Evolutionary conservation across 106 monocot genomes (phyloP).

Genomic region (Apostasia ramifera): DNA sequence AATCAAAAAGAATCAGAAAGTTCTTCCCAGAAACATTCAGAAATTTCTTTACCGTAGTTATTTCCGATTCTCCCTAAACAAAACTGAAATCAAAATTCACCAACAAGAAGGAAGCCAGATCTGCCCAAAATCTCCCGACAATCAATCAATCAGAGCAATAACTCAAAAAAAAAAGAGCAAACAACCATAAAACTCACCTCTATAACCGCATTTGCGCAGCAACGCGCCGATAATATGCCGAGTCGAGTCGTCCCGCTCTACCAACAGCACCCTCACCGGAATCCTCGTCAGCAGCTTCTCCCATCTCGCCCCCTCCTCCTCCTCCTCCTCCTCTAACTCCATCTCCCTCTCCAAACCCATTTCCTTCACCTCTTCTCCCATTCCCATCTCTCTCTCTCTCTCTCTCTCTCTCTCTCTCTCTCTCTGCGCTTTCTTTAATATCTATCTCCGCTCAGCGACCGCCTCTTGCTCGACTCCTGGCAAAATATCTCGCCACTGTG

Average conservation of each 20-base stretch:
- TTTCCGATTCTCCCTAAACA: not conserved
- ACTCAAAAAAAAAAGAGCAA: not conserved
- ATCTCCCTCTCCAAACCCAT: conserved; percentile 3
- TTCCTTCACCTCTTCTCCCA: conserved; percentile 1
- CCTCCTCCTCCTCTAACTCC: not conserved
- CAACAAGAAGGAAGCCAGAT: not conserved
- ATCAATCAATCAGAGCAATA: not conserved
- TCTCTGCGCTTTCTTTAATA: not conserved
- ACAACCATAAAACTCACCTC: conserved; percentile 20
- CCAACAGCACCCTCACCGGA: conserved; percentile 26
- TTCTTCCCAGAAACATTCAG: too few species aligned
- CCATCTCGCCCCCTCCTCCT: not conserved
- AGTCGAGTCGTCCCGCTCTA: conserved; percentile 69
- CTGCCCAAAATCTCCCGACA: not conserved
- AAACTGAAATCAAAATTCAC: not conserved
- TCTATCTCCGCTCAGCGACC: not conserved
- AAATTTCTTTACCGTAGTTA: too few species aligned
- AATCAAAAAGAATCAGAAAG: too few species aligned
- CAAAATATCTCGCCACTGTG: conserved; percentile 1
- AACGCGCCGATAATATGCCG: conserved; percentile 63
- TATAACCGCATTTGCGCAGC: conserved; percentile 53
- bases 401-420: not conserved
- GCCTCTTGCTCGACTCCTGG: too few species aligned
- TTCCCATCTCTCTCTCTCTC: not conserved
- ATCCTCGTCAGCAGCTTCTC: conserved; percentile 1